Evolutionary conservation across 108 stramenopile genomes (phyloP).

Genomic region (Conticribra guillardii): DNA sequence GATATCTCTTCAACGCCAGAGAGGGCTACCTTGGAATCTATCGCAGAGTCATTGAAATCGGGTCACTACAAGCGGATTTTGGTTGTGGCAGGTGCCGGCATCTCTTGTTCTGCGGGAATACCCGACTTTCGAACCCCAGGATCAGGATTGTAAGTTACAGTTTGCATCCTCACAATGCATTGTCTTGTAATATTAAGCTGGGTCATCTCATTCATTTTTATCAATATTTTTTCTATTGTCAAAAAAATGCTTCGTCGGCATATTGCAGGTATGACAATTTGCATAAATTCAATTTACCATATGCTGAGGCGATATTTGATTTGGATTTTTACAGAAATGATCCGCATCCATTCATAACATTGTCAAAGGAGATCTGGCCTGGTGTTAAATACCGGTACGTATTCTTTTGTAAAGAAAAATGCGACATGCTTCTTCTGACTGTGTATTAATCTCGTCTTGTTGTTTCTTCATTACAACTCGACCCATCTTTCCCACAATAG

Average conservation of each 20-base stretch:
- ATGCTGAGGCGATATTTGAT: slow-evolving; percentile 93
- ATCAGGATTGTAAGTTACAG: slow-evolving; percentile 31
- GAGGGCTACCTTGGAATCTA: slow-evolving; percentile 23
- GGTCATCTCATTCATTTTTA: neutral
- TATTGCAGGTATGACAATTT: slow-evolving; percentile 79
- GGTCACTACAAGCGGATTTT: slow-evolving; percentile 23
- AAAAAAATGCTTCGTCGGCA: neutral
- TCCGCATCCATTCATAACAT: slow-evolving; percentile 72
- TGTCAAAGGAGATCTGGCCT: slow-evolving; percentile 88
- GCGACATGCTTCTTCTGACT: neutral
- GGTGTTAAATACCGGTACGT: slow-evolving; percentile 59
- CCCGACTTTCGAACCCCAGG: slow-evolving; percentile 47
- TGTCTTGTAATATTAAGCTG: neutral
- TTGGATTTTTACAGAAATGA: slow-evolving; percentile 80
- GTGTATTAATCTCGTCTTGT: neutral
- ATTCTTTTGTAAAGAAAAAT: neutral
- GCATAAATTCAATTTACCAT: slow-evolving; percentile 86
- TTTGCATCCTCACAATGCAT: neutral
- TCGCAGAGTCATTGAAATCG: slow-evolving; percentile 22
- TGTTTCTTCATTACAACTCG: too few relatives aligned
- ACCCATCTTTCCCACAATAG: too few relatives aligned
- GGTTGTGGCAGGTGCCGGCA: slow-evolving; percentile 42
- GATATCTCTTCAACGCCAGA: slow-evolving; percentile 12
- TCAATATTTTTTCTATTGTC: neutral
- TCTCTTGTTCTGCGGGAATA: slow-evolving; percentile 40